Evolutionary conservation across 208 protist species (phyloP).

Genomic region (Crithidia acanthocephali): DNA sequence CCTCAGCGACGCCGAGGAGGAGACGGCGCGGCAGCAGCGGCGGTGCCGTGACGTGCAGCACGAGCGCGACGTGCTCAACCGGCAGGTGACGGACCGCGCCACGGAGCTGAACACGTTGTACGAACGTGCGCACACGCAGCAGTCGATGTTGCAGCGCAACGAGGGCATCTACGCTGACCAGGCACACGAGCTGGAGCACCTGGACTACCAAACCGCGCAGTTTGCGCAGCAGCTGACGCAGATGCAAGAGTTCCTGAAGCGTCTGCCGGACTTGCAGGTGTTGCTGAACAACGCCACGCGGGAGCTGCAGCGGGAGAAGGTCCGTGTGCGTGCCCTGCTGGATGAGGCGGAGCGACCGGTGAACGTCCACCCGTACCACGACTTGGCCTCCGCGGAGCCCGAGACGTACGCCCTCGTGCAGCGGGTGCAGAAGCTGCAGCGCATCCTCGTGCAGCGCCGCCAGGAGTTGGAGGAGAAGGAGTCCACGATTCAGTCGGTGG

Average conservation of each 20-base stretch:
- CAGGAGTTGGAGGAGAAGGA: conserved; percentile 95
- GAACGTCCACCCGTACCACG: conserved; percentile 97
- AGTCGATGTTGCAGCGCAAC: conserved; percentile 93
- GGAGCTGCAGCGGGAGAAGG: conserved; percentile 72
- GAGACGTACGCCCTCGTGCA: conserved; percentile 93
- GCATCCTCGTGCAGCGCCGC: conserved; percentile 94
- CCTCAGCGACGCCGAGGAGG: conserved; percentile 91
- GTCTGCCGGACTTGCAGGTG: conserved; percentile 67
- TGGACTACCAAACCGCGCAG: conserved; percentile 61
- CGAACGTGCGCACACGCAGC: conserved; percentile 97
- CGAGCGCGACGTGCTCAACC: conserved; percentile 94
- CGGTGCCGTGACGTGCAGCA: conserved; percentile 93
- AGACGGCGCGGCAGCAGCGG: conserved; percentile 88
- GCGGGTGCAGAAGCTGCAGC: conserved; percentile 96
- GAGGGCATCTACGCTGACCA: conserved; percentile 94
- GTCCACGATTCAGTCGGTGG: conserved; percentile 86
- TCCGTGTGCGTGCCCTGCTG: conserved; percentile 90
- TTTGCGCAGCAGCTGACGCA: conserved; percentile 56
- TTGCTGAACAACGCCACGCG: conserved; percentile 69
- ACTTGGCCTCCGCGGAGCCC: conserved; percentile 96
- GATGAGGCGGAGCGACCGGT: conserved; percentile 96
- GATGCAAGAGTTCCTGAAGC: conserved; percentile 50
- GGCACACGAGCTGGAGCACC: conserved; percentile 58
- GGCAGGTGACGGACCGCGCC: conserved; percentile 95
- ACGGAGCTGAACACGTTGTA: conserved; percentile 96